phyloP scores from a whole-genome alignment of 1,139 yeast species.

The Suhomyces anneliseae region DNA sequence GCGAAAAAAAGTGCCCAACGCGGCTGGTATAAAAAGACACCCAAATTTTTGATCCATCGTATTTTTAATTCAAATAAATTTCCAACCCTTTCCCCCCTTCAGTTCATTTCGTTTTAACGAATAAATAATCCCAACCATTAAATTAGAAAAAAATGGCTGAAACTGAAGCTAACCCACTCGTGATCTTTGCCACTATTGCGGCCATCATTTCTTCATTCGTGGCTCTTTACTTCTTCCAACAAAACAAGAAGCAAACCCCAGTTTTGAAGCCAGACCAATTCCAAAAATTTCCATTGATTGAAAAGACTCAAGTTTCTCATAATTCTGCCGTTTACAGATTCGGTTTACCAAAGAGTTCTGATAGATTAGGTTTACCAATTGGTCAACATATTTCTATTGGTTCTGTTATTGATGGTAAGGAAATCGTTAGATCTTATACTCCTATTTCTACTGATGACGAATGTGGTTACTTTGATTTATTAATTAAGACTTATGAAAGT shows the following conservation, averaged over 20 bases:
- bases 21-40: neutral
- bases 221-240: conserved; percentile 37
- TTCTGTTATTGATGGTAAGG: conserved; percentile 76
- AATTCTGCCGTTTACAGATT: conserved; percentile 86
- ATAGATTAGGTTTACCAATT: conserved; percentile 84
- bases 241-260: conserved; percentile 43
- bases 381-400: conserved; percentile 90
- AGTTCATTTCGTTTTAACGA: neutral
- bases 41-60: neutral
- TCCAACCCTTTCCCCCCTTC: conserved; percentile 4
- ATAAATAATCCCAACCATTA: too few species aligned
- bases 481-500: conserved; percentile 88
- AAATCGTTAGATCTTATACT: conserved; percentile 87
- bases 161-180: conserved; percentile 39
- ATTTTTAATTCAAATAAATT: neutral
- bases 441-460: conserved; percentile 88
- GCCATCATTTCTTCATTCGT: conserved; percentile 40
- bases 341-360: conserved; percentile 74
- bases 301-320: conserved; percentile 75
- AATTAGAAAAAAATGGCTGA: conserved; percentile 10
- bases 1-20: conserved; percentile 3
- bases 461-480: conserved; percentile 83
- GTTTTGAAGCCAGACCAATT: conserved; percentile 67
- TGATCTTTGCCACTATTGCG: conserved; percentile 44
- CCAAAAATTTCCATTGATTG: conserved; percentile 79